These are phyloP conservation scores for Boletus insuetus DNA, from an alignment of 768 basidiomycete species.

Conservation along the genomic window DNA sequence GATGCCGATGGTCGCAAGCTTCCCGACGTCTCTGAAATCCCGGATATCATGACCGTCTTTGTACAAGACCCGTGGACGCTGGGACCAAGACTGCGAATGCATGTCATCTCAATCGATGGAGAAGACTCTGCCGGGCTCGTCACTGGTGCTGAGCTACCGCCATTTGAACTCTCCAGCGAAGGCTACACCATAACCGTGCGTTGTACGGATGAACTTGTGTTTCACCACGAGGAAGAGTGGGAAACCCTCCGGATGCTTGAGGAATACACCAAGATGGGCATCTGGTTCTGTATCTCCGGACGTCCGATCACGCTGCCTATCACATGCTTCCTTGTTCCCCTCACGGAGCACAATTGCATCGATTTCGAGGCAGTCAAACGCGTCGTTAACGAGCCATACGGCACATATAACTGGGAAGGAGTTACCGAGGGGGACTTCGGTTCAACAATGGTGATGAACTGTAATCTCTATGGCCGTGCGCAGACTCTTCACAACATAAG, in stretches of 20 bases:
- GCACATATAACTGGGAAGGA: slow-evolving; percentile 53
- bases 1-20: slow-evolving; percentile 52
- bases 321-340: slow-evolving; percentile 65
- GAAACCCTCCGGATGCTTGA: slow-evolving; percentile 52
- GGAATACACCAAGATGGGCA: slow-evolving; percentile 59
- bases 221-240: slow-evolving; percentile 46
- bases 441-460: slow-evolving; percentile 53
- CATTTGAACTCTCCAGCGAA: slow-evolving; percentile 41
- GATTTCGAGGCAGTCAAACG: slow-evolving; percentile 58
- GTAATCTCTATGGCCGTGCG: slow-evolving; percentile 52
- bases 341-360: slow-evolving; percentile 46
- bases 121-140: slow-evolving; percentile 57
- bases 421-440: slow-evolving; percentile 49
- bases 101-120: slow-evolving; percentile 54
- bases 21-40: slow-evolving; percentile 43
- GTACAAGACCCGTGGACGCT: slow-evolving; percentile 70
- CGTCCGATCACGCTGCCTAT: slow-evolving; percentile 50
- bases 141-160: slow-evolving; percentile 57
- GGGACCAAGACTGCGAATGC: slow-evolving; percentile 57
- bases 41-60: slow-evolving; percentile 53
- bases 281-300: slow-evolving; percentile 62
- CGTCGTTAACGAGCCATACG: slow-evolving; percentile 48
- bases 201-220: slow-evolving; percentile 45
- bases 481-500: slow-evolving; percentile 58
- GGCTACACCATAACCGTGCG: slow-evolving; percentile 38